Evolutionary conservation across 2,329 filamentous ascomycete species (phyloP), one percentile per base, ranked within the genome.

Genomic region (Ceratocystis papillata): DNA sequence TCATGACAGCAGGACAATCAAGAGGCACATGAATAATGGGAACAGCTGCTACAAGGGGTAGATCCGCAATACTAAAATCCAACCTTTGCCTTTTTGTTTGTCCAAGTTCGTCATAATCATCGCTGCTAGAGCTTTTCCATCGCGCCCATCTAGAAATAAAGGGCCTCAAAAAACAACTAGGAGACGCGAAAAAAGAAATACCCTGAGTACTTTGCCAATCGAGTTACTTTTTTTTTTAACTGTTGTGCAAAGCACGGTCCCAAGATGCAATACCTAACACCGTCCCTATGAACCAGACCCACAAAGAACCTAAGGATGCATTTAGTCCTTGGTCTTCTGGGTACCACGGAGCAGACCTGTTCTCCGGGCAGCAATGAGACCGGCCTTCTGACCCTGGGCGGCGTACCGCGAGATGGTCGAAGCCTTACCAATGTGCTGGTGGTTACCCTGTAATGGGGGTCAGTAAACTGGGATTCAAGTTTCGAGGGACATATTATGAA

Each of bases 271-370:
- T 79, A 80, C 67, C 63, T 67, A 85, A 86, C 83, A 84, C 84
- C 83, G 82, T 82, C 80, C 81, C 80, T 80, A 67, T 66, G 61
- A 64, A 67, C 61, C 66, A 63, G 65, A 69, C 66, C 68, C 68
- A 67, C 33, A 65, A 65, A 64, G 45, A 65, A 61, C 63, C 50
- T 30, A 67, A 66, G 57, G 60, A 68, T 63, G 73, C 71, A 73
- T 75, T 82, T 91, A 93, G 73, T 99, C 95, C 90, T 99, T 99
- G 79, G 86, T 90, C 90, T 99, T 99, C 85, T 99, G 94, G 78
- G 94, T 97, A 96, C 94, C 94, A 83, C 94, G 93, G 79, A 99
- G 87, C 82, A 99, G 87, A 96, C 94, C 94, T 80, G 94, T 99
- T 86, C 95, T 90, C 81, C 94, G 87, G 81, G 94, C 94, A 81